A percentile compares a stretch with the other conserved stretches of the same genome.
Evolutionary conservation across 2,329 filamentous ascomycete species (phyloP).

Genomic region (Coniochaeta sp.): DNA sequence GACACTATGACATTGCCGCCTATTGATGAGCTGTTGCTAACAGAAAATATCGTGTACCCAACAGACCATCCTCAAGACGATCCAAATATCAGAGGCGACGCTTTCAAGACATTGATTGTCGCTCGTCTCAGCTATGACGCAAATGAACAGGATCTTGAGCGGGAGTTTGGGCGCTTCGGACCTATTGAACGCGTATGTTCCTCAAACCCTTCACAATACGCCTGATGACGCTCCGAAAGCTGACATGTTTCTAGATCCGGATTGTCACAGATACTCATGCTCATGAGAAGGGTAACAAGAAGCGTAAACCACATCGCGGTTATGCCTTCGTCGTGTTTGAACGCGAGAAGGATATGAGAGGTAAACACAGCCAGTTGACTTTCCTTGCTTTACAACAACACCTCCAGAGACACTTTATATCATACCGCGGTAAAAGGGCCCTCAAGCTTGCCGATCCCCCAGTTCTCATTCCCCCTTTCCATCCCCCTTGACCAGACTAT

Average conservation of each 20-base stretch:
- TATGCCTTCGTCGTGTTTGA: constrained; percentile 98
- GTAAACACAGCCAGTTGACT: constrained; percentile 54
- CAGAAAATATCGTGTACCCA: not conserved
- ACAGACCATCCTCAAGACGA: constrained; percentile 77
- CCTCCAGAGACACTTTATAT: constrained; percentile 12
- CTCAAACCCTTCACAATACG: not conserved
- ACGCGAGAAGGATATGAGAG: constrained; percentile 98
- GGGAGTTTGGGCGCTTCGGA: constrained; percentile 88
- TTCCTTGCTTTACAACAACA: constrained; percentile 5
- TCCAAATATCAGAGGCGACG: constrained; percentile 82
- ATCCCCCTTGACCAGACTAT: constrained; percentile 13
- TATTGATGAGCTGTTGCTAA: not conserved
- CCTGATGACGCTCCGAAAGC: not conserved
- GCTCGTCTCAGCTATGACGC: constrained; percentile 84
- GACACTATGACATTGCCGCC: not conserved
- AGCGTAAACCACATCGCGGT: constrained; percentile 74
- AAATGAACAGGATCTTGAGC: constrained; percentile 82
- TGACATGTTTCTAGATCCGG: constrained; percentile 57
- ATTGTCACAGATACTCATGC: constrained; percentile 73
- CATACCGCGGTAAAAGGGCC: constrained; percentile 26
- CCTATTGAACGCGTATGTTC: constrained; percentile 80
- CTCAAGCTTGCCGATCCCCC: constrained; percentile 33
- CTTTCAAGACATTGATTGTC: constrained; percentile 92
- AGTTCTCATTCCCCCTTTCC: constrained; percentile 6
- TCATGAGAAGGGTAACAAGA: constrained; percentile 62